Base-by-base conservation (phyloP, 306 rosid species). In the Vigna reflexopilosa region DNA sequence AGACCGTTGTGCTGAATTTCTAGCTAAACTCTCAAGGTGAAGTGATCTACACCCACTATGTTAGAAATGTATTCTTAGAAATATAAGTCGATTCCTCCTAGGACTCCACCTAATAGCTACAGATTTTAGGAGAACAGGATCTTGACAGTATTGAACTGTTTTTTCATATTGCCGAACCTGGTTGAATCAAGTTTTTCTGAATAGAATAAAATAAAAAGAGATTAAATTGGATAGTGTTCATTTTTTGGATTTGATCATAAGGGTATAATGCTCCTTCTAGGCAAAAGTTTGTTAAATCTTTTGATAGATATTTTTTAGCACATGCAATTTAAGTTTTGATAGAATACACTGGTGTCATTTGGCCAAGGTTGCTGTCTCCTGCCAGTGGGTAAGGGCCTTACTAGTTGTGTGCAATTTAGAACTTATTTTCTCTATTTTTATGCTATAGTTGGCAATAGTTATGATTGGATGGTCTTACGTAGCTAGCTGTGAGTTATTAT, bases 21-120 rank as follows among this genome's bases (percentile, higher is more conserved):
- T 88, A 9, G 86, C 86, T 76, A 90, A 88, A 66, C 85, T 88
- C 83, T 84, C 93, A 63, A 90, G 98, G 97, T 90, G 65, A 13
- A 9, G 44, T 61, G 24, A 51, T 69, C 52, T 61, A 52, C 73
- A 13, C 68, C 68, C 45, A 59, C 67, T 62, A 47, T 67, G 70
- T 34, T 4, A 24, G 34, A 62, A 76, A 76, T 76, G 34, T 69
- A 42, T 38, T 28, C 26, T 70, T 82, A 36, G 61, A 50, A 58
- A 75, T 69, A 57, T 48, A 67, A 58, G 70, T 15, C 40, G 12
- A 19, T 50, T 70, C 42, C 42, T 70, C 58, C 30, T 59, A 9
- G 72, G 19, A 14, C 58, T 81, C 56, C 49, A 17, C n/a, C 16
- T 65, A 44, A 66, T 52, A 52, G 68, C 44, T 44, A 54, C 30